phyloP scores from a whole-genome alignment of 2,329 filamentous ascomycete genomes.

The Sordariomycetes sp. region DNA sequence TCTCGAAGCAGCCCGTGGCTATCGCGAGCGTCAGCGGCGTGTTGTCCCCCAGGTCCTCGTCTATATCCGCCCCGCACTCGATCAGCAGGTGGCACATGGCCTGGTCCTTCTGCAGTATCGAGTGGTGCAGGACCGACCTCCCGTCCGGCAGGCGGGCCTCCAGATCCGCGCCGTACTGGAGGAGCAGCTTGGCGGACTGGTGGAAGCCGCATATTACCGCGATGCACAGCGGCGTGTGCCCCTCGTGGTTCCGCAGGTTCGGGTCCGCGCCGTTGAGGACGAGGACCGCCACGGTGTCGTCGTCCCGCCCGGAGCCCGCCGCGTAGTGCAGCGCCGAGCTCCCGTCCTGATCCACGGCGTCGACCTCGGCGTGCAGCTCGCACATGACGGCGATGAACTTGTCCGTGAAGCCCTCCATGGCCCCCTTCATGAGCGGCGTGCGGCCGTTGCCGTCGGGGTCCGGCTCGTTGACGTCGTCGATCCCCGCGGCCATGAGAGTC shows the following conservation, averaged over 20 bases:
- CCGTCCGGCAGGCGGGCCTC: conserved; percentile 10
- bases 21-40: conserved; percentile 14
- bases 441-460: conserved; percentile 8
- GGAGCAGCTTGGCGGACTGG: conserved; percentile 8
- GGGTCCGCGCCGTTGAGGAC: conserved; percentile 11
- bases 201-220: conserved; percentile 10
- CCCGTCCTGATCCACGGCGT: conserved; percentile 11
- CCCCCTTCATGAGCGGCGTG: conserved; percentile 11
- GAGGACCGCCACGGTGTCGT: conserved; percentile 12
- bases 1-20: conserved; percentile 13
- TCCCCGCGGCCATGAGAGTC: conserved; percentile 11
- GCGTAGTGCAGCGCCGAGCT: conserved; percentile 13
- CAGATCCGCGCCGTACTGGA: conserved; percentile 13
- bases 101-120: conserved; percentile 10
- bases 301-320: conserved; percentile 8
- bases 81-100: conserved; percentile 12
- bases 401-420: conserved; percentile 9
- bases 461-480: conserved; percentile 11
- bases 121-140: conserved; percentile 12
- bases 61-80: conserved; percentile 12
- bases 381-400: conserved; percentile 13
- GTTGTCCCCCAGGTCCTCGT: conserved; percentile 9
- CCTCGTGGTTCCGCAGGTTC: conserved; percentile 8
- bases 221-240: conserved; percentile 11
- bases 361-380: conserved; percentile 12